Conservation (phyloP, 805 yeast genomes). For the Nematodospora valgi region DNA sequence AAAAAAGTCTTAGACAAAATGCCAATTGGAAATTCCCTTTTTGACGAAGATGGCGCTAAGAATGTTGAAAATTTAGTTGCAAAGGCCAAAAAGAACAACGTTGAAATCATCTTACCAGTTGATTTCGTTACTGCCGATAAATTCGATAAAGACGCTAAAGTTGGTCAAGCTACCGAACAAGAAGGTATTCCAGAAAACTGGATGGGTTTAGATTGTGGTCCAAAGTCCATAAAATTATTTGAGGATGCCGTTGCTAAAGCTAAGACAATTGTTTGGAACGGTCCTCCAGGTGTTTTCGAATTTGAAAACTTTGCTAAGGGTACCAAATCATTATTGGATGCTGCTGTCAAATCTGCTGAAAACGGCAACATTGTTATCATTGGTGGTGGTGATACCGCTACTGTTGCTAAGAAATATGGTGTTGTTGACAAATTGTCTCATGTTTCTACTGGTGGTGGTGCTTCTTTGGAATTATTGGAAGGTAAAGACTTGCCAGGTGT, state of each 20-base stretch:
- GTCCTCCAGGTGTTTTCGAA: slow-evolving; percentile 99
- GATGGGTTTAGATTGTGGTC: slow-evolving; percentile 97
- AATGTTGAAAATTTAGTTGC: slow-evolving; percentile 87
- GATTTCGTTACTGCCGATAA: slow-evolving; percentile 96
- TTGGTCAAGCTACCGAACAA: slow-evolving; percentile 79
- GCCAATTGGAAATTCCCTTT: slow-evolving; percentile 88
- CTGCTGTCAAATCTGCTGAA: slow-evolving; percentile 80
- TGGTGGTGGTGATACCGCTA: slow-evolving; percentile 99
- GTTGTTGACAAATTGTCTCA: slow-evolving; percentile 95
- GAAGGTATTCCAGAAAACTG: slow-evolving; percentile 93
- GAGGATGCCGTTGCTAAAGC: slow-evolving; percentile 83
- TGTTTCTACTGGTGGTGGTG: slow-evolving; percentile 99
- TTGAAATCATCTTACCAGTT: slow-evolving; percentile 89
- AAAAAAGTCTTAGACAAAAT: slow-evolving; percentile 85
- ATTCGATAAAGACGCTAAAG: slow-evolving; percentile 87
- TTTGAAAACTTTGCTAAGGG: slow-evolving; percentile 89
- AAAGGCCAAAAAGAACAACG: slow-evolving; percentile 95
- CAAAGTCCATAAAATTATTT: slow-evolving; percentile 78
- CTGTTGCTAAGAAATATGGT: slow-evolving; percentile 97
- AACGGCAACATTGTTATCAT: slow-evolving; percentile 92
- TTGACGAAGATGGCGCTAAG: slow-evolving; percentile 92
- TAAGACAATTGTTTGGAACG: slow-evolving; percentile 99
- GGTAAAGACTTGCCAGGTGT: slow-evolving; percentile 99
- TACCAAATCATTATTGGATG: slow-evolving; percentile 86
- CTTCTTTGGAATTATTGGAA: slow-evolving; percentile 96